A percentile compares a stretch with the other conserved stretches of the same genome.
Conservation (phyloP, 345 rosid species). For the Punica granatum region DNA sequence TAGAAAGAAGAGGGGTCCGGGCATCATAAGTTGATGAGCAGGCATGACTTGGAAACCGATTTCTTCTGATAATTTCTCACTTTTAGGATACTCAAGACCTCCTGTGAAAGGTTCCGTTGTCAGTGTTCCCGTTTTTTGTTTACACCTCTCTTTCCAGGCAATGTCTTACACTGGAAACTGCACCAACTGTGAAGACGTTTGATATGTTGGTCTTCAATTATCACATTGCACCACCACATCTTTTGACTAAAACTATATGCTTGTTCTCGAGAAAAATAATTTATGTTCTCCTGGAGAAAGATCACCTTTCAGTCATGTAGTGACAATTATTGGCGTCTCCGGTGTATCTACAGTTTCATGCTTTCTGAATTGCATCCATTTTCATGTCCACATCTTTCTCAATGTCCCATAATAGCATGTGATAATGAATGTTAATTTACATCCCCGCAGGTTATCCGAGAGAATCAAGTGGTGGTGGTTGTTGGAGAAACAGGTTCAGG, state of each 20-base stretch:
- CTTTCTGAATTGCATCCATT: background rate
- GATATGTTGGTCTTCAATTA: background rate
- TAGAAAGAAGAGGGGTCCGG: background rate
- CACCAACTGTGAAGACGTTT: background rate
- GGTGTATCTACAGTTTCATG: background rate
- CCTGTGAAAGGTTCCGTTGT: background rate
- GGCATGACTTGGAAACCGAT: background rate
- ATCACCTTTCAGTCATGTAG: background rate
- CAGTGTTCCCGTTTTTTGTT: background rate
- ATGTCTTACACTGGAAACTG: background rate
- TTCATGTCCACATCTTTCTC: background rate
- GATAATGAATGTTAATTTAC: background rate
- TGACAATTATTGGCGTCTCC: background rate
- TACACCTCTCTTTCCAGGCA: background rate
- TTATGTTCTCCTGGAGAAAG: background rate
- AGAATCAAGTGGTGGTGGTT: conserved; percentile 84
- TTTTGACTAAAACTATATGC: background rate
- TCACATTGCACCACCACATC: background rate
- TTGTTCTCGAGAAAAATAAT: background rate
- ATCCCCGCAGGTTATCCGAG: conserved; percentile 61
- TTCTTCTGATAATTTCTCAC: background rate
- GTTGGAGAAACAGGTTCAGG: conserved; percentile 99
- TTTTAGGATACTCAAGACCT: background rate
- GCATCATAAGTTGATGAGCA: background rate
- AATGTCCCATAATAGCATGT: background rate